Conservation (phyloP, 1,139 yeast species). For the Zygosaccharomyces sapae region DNA sequence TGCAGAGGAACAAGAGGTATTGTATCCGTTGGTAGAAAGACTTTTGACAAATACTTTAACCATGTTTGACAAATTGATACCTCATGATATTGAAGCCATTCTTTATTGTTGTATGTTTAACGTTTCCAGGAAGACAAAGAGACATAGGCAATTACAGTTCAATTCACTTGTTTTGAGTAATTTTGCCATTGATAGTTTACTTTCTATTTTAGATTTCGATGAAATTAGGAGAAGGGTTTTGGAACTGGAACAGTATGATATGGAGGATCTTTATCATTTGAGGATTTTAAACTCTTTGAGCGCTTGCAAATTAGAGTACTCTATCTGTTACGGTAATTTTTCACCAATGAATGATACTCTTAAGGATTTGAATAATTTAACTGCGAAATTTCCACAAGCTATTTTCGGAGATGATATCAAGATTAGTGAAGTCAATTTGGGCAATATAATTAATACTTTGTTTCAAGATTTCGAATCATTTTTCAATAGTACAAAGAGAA, state of each 20-base stretch:
- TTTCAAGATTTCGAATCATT: constrained; percentile 30
- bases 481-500: constrained; percentile 15
- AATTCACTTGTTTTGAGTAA: constrained; percentile 49
- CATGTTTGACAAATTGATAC: constrained; percentile 47
- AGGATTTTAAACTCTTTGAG: constrained; percentile 49
- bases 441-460: constrained; percentile 34
- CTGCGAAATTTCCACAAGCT: constrained; percentile 44
- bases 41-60: constrained; percentile 46
- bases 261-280: constrained; percentile 46
- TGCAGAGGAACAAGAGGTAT: constrained; percentile 42
- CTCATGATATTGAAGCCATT: constrained; percentile 54
- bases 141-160: constrained; percentile 42
- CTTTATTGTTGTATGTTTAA: constrained; percentile 49
- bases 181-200: constrained; percentile 46
- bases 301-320: constrained; percentile 46
- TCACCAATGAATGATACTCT: constrained; percentile 27
- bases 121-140: constrained; percentile 46
- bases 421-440: constrained; percentile 44
- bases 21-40: constrained; percentile 44
- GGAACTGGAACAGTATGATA: constrained; percentile 29
- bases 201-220: constrained; percentile 43
- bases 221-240: constrained; percentile 40
- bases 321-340: constrained; percentile 44
- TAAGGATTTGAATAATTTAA: constrained; percentile 39
- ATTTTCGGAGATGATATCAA: constrained; percentile 49